Base-by-base conservation (phyloP, 75 land plant species). In the Pseudotsuga menziesii region DNA sequence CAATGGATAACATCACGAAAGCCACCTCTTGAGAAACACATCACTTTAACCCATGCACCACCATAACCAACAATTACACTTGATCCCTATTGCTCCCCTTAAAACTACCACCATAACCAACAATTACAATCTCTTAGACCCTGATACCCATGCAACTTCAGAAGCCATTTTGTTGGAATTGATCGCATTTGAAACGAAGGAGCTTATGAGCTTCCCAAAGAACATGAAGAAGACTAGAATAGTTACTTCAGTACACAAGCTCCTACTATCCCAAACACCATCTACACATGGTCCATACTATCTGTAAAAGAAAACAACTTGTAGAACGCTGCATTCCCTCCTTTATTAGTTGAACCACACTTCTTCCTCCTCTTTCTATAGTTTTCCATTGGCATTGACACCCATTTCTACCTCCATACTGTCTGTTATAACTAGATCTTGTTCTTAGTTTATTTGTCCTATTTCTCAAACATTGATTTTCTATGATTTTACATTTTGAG, bases 151-250 rank as follows among this genome's bases (percentile, higher is more conserved):
- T 16, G 90, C 80, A 48, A 93, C 87, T 35, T 82, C 76, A 32
- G 79, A 59, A 25, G 89, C 80, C 83, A 93, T 76, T 41, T 62
- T 78, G 22, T 75, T 55, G 22, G 91, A 87, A 74, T 93, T 74
- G 5, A 26, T 39, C 32, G 85, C 66, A 35, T 85, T 62, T 41
- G 81, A 58, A 39, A 93, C 96, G 75, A 93, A 85, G 15, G 91
- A 89, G 76, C 91, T 83, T 56, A 93, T 87, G 74, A 93, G 88
- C 26, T 83, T 82, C 2, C 91, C 96, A 79, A 93, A 93, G 81
- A 91, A 84, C 9, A 93, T 57, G 52, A 91, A 91, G 85, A 93
- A 93, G 15, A 93, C 83, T 26, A 93, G 96, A 69, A 91, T 79
- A 2, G 96, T 78, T 56, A 89, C 91, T 4, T 93, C 96, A 64